These are phyloP conservation scores for Thalassiosira hispida DNA, from an alignment of 352 stramenopile genomes.

Conservation along the genomic window DNA sequence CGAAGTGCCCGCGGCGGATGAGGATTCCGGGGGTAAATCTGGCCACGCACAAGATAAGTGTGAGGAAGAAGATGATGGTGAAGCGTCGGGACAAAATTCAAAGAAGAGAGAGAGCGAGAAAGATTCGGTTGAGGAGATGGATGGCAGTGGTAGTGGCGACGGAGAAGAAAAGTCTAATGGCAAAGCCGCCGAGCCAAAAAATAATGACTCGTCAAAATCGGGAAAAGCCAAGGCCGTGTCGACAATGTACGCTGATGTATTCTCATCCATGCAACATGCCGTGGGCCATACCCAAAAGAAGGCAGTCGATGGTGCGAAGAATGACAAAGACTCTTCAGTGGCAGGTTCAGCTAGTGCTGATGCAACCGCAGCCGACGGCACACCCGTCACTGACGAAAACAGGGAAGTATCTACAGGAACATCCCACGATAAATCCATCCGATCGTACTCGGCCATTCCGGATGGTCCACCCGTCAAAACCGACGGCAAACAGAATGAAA, in stretches of 20 bases:
- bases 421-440: slow-evolving; percentile 93
- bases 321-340: slow-evolving; percentile 4
- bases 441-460: slow-evolving; percentile 92
- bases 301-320: neutral
- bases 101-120: neutral
- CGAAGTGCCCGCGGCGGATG: neutral
- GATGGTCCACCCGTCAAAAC: slow-evolving; percentile 70
- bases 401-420: slow-evolving; percentile 90
- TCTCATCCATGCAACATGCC: slow-evolving; percentile 57
- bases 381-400: slow-evolving; percentile 63
- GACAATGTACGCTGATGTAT: slow-evolving; percentile 62
- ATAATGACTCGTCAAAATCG: slow-evolving; percentile 6
- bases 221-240: slow-evolving; percentile 23
- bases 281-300: slow-evolving; percentile 46
- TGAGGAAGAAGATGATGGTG: neutral
- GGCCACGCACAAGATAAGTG: neutral
- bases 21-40: neutral
- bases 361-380: neutral
- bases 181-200: slow-evolving; percentile 14
- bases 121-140: slow-evolving; percentile 26
- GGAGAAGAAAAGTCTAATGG: slow-evolving; percentile 23
- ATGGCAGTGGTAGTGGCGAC: slow-evolving; percentile 19
- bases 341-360: slow-evolving; percentile 7
- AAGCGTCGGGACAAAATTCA: neutral
- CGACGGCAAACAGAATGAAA: slow-evolving; percentile 49